Conservation (phyloP, 2,329 filamentous ascomycete species). For the Curvularia verruculosa region DNA sequence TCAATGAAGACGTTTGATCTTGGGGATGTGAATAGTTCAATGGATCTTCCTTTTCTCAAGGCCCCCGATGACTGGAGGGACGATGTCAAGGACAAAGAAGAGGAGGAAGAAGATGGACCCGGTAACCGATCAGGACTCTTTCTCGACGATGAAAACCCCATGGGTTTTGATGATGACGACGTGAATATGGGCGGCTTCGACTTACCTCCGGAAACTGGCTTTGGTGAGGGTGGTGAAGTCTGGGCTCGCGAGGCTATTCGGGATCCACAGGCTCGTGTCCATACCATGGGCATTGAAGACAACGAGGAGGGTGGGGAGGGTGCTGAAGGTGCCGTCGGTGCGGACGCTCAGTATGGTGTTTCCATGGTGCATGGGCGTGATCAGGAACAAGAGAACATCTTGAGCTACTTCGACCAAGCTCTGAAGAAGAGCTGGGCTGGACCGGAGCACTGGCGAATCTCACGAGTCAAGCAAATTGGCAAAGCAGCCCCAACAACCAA, state of each 20-base stretch:
- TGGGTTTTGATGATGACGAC: slow-evolving; percentile 72
- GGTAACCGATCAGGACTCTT: slow-evolving; percentile 79
- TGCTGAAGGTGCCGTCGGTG: slow-evolving; percentile 57
- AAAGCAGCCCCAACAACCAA: slow-evolving; percentile 67
- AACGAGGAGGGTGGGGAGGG: slow-evolving; percentile 58
- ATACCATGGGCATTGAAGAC: slow-evolving; percentile 65
- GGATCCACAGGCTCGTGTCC: slow-evolving; percentile 83
- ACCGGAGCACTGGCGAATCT: slow-evolving; percentile 98
- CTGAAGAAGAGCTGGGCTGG: slow-evolving; percentile 97
- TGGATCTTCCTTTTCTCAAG: slow-evolving; percentile 91
- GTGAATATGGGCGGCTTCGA: slow-evolving; percentile 67
- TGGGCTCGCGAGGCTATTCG: slow-evolving; percentile 91
- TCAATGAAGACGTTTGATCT: slow-evolving; percentile 94
- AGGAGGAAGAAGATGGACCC: slow-evolving; percentile 46
- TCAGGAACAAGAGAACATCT: slow-evolving; percentile 86
- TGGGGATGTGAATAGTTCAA: slow-evolving; percentile 79
- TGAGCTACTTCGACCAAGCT: slow-evolving; percentile 97
- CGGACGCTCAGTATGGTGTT: slow-evolving; percentile 74
- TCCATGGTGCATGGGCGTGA: slow-evolving; percentile 74
- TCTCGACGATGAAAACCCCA: slow-evolving; percentile 83
- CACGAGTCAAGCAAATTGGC: slow-evolving; percentile 78
- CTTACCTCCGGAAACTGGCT: slow-evolving; percentile 72
- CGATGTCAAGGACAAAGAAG: slow-evolving; percentile 60
- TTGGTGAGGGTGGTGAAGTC: slow-evolving; percentile 93
- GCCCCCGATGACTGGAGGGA: slow-evolving; percentile 84